Evolutionary conservation across 2,329 filamentous ascomycete genomes (phyloP).

Genomic region (Ophiostoma perfectum): DNA sequence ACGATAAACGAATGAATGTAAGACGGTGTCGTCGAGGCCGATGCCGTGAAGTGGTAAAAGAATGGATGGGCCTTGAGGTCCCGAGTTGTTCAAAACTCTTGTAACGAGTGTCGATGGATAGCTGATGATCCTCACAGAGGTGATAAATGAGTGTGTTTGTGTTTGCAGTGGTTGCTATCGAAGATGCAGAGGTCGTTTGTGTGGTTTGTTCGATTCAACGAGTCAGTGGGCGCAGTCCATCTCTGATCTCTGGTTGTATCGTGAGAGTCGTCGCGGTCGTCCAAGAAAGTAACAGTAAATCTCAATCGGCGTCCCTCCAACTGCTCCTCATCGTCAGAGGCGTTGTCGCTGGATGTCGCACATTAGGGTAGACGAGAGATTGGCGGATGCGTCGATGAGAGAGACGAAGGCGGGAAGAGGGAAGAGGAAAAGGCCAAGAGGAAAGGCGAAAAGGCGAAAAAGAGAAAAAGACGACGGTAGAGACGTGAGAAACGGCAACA

Average conservation of each 20-base stretch:
- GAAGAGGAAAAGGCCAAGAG: conserved; percentile 31
- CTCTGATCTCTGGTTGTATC: conserved; percentile 11
- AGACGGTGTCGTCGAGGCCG: neutral
- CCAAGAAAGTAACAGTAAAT: neutral
- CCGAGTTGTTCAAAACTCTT: neutral
- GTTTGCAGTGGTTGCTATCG: conserved; percentile 1
- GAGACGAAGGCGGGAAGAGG: conserved; percentile 18
- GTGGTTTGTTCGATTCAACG: conserved; percentile 16
- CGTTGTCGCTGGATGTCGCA: conserved; percentile 21
- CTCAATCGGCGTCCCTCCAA: conserved; percentile 20
- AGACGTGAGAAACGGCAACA: no score
- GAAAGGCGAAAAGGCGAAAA: conserved; percentile 19
- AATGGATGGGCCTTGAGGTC: conserved; percentile 2
- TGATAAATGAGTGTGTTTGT: conserved; percentile 4
- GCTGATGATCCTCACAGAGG: neutral
- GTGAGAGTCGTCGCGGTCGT: conserved; percentile 26
- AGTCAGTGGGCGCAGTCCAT: conserved; percentile 28
- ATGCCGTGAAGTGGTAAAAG: neutral
- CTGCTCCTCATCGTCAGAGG: conserved; percentile 25
- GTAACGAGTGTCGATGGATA: conserved; percentile 5
- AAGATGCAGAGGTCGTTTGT: neutral
- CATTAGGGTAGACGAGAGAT: conserved; percentile 18
- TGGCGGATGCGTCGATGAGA: conserved; percentile 19
- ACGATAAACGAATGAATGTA: neutral
- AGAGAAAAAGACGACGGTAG: conserved; percentile 15